phyloP scores from a whole-genome alignment of 1,139 yeast species.

The Nematodospora anomalae region DNA sequence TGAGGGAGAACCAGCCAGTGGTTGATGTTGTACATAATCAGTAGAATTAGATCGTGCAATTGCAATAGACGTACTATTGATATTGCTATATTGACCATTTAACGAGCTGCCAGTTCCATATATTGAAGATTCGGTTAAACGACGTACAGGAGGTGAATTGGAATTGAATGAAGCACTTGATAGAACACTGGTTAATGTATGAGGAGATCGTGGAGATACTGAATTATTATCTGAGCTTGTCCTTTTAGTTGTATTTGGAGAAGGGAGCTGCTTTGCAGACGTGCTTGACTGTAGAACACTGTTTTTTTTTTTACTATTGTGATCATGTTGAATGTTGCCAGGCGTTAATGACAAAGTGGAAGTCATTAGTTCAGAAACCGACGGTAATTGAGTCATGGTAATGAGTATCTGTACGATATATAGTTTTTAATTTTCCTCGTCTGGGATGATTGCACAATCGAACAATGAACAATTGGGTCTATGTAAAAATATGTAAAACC shows the following conservation, averaged over 20 bases:
- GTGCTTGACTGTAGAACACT: background rate
- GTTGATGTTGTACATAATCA: constrained; percentile 1
- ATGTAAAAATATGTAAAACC: too few species aligned
- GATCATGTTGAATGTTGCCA: too few species aligned
- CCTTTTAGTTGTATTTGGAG: background rate
- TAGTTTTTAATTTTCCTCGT: too few species aligned
- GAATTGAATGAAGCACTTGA: constrained; percentile 6
- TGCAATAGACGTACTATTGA: background rate
- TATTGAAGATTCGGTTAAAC: constrained; percentile 21
- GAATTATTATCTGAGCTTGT: too few species aligned
- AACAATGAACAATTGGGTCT: too few species aligned
- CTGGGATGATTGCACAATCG: too few species aligned
- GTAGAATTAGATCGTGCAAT: constrained; percentile 2
- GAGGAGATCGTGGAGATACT: background rate
- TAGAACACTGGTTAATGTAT: background rate
- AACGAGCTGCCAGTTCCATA: constrained; percentile 1
- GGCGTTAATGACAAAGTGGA: constrained; percentile 8
- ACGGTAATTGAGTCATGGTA: constrained; percentile 36
- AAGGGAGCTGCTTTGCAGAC: constrained; percentile 6
- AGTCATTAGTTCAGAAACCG: constrained; percentile 34
- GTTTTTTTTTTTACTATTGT: too few species aligned
- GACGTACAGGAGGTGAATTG: constrained; percentile 16
- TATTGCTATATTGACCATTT: background rate
- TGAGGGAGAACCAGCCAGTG: constrained; percentile 1
- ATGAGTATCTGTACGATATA: too few species aligned